These are phyloP conservation scores for Houttuynia cordata DNA, from an alignment of 164 flowering plant species.

Conservation along the genomic window DNA sequence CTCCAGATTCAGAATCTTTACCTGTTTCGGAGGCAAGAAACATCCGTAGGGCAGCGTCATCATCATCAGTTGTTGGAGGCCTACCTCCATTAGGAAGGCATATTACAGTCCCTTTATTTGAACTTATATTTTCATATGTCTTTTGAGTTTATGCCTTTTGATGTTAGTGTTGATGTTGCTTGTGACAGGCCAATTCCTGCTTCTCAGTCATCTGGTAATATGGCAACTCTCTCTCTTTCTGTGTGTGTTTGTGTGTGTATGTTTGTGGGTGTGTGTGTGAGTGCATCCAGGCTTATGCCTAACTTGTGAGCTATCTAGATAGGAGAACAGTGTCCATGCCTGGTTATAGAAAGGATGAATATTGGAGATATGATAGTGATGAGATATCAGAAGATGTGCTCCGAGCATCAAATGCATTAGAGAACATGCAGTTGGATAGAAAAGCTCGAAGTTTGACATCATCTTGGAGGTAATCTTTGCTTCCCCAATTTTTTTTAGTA, in stretches of 20 bases:
- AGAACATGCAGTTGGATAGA: slow-evolving; percentile 91
- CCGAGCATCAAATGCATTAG: slow-evolving; percentile 77
- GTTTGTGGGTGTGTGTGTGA: too few species aligned
- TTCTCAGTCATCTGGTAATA: slow-evolving; percentile 75
- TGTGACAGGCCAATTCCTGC: slow-evolving; percentile 49
- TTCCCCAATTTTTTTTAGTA: neutral
- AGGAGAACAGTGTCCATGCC: slow-evolving; percentile 67
- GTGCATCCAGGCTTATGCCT: neutral
- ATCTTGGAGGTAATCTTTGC: slow-evolving; percentile 69
- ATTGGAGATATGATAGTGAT: slow-evolving; percentile 82
- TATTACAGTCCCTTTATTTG: neutral
- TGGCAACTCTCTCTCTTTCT: slow-evolving; percentile 3
- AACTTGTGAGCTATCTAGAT: slow-evolving; percentile 28
- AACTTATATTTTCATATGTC: neutral
- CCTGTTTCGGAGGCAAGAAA: slow-evolving; percentile 52
- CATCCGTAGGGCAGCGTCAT: slow-evolving; percentile 53
- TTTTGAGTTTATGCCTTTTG: neutral
- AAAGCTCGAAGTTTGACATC: slow-evolving; percentile 88
- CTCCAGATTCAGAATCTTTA: slow-evolving; percentile 46
- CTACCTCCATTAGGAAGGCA: slow-evolving; percentile 95
- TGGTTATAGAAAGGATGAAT: slow-evolving; percentile 78
- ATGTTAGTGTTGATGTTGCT: neutral
- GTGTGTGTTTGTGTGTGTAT: too few species aligned
- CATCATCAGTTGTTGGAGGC: slow-evolving; percentile 72
- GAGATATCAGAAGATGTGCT: slow-evolving; percentile 74